Base-by-base conservation (phyloP, 2,329 filamentous ascomycete genomes). In the Phialophora chinensis region DNA sequence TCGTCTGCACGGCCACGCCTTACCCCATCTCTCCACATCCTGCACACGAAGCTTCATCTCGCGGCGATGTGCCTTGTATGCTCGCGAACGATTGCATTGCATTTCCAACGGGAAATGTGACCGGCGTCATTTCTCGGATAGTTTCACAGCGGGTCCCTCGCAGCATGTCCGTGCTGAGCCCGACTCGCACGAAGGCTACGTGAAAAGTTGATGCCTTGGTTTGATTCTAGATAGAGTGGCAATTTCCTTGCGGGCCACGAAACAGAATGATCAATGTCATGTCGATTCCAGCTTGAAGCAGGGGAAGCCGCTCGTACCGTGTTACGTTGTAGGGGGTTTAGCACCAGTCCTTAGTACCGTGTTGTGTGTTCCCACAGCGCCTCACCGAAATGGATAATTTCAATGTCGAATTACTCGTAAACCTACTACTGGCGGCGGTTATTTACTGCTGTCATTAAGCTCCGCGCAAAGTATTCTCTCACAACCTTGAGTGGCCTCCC, bases 81-180 rank as follows among this genome's bases (percentile, higher is more conserved):
- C 49, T 64, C 35, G 63, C 52, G 63, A 59, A 42, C 55, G 33
- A 47, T 54, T 55, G 56, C 62, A 64, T 68, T 60, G 55, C 60
- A 62, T 59, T 62, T 62, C 44, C 27, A 65, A 42, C 25, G 38
- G 53, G 42, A 62, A 53, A 29, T 53, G 31, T 62, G 64, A 35
- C 64, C 44, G 64, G 64, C 64, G 64, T 66, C 60, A 54, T 8
- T 64, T 64, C 35, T 66, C 66, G 59, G 66, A 63, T 61, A 59
- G 33, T 63, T 63, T 31, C 60, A n/a, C n/a, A 44, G 47, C 33
- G 31, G 47, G 59, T 60, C 33, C 33, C 14, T 31, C 11, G 7
- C 29, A 61, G n/a, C 47, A 38, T 20, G 47, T 53, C 29, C 49
- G 17, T 31, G 31, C 29, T 61, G 25, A 20, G 49, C 2, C 49